phyloP scores from a whole-genome alignment of 2,329 filamentous ascomycete genomes.

The Penicillium olsonii region DNA sequence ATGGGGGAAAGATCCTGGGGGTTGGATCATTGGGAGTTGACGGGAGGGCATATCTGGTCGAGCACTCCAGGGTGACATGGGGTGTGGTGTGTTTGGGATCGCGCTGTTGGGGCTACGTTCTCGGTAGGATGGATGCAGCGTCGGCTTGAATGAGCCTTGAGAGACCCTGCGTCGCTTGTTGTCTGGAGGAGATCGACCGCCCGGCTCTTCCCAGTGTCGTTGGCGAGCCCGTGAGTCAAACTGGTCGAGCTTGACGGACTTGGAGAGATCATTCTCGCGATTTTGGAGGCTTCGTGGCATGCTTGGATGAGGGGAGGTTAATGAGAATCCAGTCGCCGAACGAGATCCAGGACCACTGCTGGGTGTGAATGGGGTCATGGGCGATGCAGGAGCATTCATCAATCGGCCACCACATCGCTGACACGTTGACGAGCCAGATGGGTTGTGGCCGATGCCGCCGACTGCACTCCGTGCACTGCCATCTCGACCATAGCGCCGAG shows the following conservation, averaged over 20 bases:
- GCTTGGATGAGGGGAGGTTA: conserved; percentile 33
- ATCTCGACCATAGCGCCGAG: conserved; percentile 67
- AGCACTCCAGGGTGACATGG: conserved; percentile 48
- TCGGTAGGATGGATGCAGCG: conserved; percentile 33
- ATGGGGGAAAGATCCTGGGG: conserved; percentile 49
- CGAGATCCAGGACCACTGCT: conserved; percentile 21
- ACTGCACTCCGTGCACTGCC: conserved; percentile 40
- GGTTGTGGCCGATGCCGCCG: conserved; percentile 39
- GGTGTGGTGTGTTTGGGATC: conserved; percentile 41
- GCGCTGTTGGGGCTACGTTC: conserved; percentile 29
- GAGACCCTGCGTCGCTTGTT: conserved; percentile 64
- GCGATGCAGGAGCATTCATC: conserved; percentile 48
- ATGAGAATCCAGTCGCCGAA: conserved; percentile 32
- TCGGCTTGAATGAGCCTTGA: conserved; percentile 39
- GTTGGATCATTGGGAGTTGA: conserved; percentile 56
- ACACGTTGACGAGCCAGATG: conserved; percentile 40
- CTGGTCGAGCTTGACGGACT: conserved; percentile 28
- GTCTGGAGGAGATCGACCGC: conserved; percentile 55
- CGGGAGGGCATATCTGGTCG: conserved; percentile 35
- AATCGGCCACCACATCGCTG: conserved; percentile 49
- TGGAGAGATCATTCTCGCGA: conserved; percentile 27
- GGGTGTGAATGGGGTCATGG: conserved; percentile 44
- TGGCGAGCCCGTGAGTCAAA: conserved; percentile 26
- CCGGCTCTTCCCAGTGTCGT: conserved; percentile 33
- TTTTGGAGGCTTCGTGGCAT: conserved; percentile 25